These are phyloP conservation scores for Ajuga reptans DNA, from an alignment of 305 asterid species.

Conservation along the genomic window DNA sequence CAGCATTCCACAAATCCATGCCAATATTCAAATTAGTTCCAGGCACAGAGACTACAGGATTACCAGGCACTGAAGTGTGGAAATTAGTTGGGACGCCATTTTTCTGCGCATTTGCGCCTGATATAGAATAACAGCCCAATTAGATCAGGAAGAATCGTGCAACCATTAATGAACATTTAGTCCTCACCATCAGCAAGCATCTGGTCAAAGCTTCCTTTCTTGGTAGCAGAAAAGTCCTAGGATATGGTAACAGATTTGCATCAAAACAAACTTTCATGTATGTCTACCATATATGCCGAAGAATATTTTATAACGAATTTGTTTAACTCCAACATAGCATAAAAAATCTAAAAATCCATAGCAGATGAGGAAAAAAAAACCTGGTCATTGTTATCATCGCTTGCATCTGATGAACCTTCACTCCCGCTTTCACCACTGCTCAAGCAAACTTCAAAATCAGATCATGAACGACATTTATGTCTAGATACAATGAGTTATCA, in stretches of 20 bases:
- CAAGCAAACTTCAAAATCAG: slow-evolving; percentile 31
- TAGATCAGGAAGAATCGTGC: slow-evolving; percentile 5
- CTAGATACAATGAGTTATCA: neutral
- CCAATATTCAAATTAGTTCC: slow-evolving; percentile 77
- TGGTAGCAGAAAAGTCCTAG: slow-evolving; percentile 58
- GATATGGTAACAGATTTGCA: slow-evolving; percentile 16
- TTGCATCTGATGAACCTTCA: slow-evolving; percentile 78
- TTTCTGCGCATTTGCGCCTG: slow-evolving; percentile 76
- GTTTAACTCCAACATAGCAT: neutral
- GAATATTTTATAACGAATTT: neutral
- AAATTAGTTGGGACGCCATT: slow-evolving; percentile 36
- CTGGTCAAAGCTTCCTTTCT: slow-evolving; percentile 86
- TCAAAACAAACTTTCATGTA: slow-evolving; percentile 18
- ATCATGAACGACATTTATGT: slow-evolving; percentile 18
- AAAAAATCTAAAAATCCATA: neutral
- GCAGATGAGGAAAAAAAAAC: slow-evolving; percentile 26
- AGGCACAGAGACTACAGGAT: slow-evolving; percentile 57
- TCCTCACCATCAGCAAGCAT: slow-evolving; percentile 92
- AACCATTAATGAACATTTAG: neutral
- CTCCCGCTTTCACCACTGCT: slow-evolving; percentile 85
- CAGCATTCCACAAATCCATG: slow-evolving; percentile 74
- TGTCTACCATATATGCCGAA: neutral
- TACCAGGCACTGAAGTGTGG: slow-evolving; percentile 57
- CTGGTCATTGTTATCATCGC: slow-evolving; percentile 65
- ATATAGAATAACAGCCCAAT: slow-evolving; percentile 18